These are phyloP conservation scores for Carallia brachiata DNA, from an alignment of 345 rosid genomes.

Conservation along the genomic window DNA sequence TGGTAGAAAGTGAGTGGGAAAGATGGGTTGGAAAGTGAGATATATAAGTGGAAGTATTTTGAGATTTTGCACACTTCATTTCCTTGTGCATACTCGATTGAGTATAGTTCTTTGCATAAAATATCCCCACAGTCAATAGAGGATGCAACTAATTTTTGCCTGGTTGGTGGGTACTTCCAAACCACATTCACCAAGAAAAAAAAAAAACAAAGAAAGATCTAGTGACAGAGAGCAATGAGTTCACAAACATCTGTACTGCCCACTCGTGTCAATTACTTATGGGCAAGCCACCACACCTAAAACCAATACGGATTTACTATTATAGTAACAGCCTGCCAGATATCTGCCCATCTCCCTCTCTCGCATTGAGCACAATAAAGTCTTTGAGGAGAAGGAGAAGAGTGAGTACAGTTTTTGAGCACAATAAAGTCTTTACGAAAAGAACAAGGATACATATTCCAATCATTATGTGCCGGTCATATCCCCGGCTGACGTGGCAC, in stretches of 20 bases:
- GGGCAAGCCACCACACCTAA: slow-evolving; percentile 28
- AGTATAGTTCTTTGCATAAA: slow-evolving; percentile 26
- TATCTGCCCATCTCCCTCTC: neutral
- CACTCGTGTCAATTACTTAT: slow-evolving; percentile 1
- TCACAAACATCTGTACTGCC: too few relatives aligned
- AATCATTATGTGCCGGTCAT: too few relatives aligned
- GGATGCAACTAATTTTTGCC: slow-evolving; percentile 61
- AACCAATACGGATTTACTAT: slow-evolving; percentile 11
- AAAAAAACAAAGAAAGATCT: neutral
- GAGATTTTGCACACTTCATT: neutral
- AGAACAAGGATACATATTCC: too few relatives aligned
- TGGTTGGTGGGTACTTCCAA: slow-evolving; percentile 48
- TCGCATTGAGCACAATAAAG: neutral
- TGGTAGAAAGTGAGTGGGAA: slow-evolving; percentile 21
- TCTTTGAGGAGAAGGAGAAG: neutral
- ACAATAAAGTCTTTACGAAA: too few relatives aligned
- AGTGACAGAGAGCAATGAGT: too few relatives aligned
- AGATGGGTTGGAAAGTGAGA: slow-evolving; percentile 29
- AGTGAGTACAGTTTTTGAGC: too few relatives aligned
- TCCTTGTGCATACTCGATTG: slow-evolving; percentile 21
- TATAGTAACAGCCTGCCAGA: neutral
- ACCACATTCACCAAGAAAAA: slow-evolving; percentile 30
- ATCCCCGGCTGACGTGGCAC: too few relatives aligned
- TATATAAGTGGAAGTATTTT: slow-evolving; percentile 27
- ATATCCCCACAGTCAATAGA: slow-evolving; percentile 43